Evolutionary conservation across 805 yeast genomes (phyloP).

Genomic region (Teunomyces aglyptinius): DNA sequence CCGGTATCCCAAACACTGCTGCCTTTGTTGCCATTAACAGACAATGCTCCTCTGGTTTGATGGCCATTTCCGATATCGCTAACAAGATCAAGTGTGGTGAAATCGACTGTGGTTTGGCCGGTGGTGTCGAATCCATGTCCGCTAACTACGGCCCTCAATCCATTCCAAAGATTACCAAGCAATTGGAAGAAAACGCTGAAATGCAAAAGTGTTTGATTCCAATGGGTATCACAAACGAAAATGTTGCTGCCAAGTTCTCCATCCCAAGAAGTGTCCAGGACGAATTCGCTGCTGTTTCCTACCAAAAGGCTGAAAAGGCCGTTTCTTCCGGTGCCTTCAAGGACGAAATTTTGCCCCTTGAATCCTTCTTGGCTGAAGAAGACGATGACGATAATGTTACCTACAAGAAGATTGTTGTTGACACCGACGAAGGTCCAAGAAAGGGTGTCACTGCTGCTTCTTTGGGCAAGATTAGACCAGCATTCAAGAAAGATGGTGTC

Average conservation of each 20-base stretch:
- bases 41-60: conserved; percentile 92
- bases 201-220: conserved; percentile 78
- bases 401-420: conserved; percentile 43
- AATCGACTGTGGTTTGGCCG: conserved; percentile 86
- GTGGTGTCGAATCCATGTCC: conserved; percentile 96
- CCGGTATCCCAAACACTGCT: conserved; percentile 79
- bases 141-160: conserved; percentile 80
- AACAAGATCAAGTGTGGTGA: conserved; percentile 85
- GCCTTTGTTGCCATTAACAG: conserved; percentile 86
- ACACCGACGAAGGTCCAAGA: conserved; percentile 88
- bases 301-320: conserved; percentile 79
- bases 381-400: conserved; percentile 55
- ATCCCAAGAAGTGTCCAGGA: conserved; percentile 77
- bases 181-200: conserved; percentile 34
- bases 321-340: conserved; percentile 69
- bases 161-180: conserved; percentile 46
- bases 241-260: conserved; percentile 67
- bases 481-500: conserved; percentile 78
- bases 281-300: conserved; percentile 83
- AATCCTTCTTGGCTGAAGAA: conserved; percentile 53
- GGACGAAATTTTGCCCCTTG: conserved; percentile 85
- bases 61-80: conserved; percentile 87
- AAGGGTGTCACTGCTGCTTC: conserved; percentile 77
- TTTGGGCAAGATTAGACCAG: conserved; percentile 76
- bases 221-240: conserved; percentile 96